Base-by-base conservation (phyloP, 2,329 filamentous ascomycete genomes). In the Sarocladiaceae sp. region DNA sequence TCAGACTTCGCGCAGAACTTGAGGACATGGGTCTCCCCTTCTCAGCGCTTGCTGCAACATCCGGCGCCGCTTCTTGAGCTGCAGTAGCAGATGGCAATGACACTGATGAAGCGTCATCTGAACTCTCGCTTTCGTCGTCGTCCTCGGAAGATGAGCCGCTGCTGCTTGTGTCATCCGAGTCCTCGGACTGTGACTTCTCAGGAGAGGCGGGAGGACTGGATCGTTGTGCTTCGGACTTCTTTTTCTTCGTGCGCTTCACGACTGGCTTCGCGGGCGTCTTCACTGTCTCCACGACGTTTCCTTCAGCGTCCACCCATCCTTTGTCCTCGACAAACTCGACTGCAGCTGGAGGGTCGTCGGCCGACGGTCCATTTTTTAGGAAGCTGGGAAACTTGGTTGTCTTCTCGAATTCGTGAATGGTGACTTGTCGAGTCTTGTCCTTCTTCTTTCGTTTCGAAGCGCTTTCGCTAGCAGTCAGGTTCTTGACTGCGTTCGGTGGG, bases 371-470 rank as follows among this genome's bases (percentile, higher is more conserved):
- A 5, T 76, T 73, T 65, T 89, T 90, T 54, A 97, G 69, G 64
- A 96, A 97, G 4, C 82, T 87, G 0, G 91, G 89, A 57, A 90
- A 87, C 61, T 90, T 93, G 33, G 82, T 84, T 7, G 87, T 91
- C 65, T 90, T 91, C 60, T 87, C 82, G 64, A 97, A 97, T 65
- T 99, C 94, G 67, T 97, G 92, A 3, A 97, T 79, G 3, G 90
- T 74, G 1, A 86, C 77, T 54, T 88, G 82, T 13, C 74, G 67
- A 12, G 60, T 55, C 50, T 62, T 64, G 52, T 66, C 76, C 42
- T 78, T 77, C 60, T 82, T 80, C 59, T 83, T 84, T 58, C 80
- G 83, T 59, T 77, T 76, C n/a, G 71, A 66, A 18, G 66, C 66
- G 7, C 74, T 68, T 3, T 70, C 70, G 26, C 73, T 70, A 28